Percentiles rank a stretch among this genome's conserved stretches.
Conservation (phyloP, 1,284 basidiomycete species). For the Butyriboletus appendiculatus region DNA sequence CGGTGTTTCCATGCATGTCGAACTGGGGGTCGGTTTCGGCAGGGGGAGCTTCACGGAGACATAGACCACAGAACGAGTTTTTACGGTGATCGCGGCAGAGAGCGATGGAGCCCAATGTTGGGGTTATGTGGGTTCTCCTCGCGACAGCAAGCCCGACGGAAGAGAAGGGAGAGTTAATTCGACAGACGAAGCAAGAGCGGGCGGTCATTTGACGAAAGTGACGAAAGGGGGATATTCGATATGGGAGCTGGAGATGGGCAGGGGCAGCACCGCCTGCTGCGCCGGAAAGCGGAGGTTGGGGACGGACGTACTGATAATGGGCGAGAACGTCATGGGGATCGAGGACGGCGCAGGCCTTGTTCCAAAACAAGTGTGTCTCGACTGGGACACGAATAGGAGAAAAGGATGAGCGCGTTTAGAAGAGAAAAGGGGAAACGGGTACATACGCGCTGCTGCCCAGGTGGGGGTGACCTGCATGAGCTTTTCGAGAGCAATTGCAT, state of each 20-base stretch:
- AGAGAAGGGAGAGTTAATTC: constrained; percentile 59
- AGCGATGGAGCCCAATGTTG: constrained; percentile 46
- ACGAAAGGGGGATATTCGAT: constrained; percentile 41
- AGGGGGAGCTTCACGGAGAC: constrained; percentile 58
- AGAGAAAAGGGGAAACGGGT: not conserved
- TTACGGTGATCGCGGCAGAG: constrained; percentile 68
- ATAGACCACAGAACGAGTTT: constrained; percentile 62
- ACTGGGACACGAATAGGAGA: constrained; percentile 27
- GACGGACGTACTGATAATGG: constrained; percentile 35
- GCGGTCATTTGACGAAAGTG: constrained; percentile 45
- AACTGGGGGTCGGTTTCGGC: constrained; percentile 44
- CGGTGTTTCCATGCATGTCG: constrained; percentile 32
- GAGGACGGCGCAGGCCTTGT: constrained; percentile 44
- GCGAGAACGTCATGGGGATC: constrained; percentile 47
- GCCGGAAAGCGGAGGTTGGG: constrained; percentile 25
- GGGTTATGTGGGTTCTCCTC: constrained; percentile 45
- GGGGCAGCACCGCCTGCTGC: constrained; percentile 23
- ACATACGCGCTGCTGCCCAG: constrained; percentile 50
- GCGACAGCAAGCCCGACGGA: constrained; percentile 49
- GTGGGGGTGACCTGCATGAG: constrained; percentile 53
- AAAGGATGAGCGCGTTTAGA: constrained; percentile 10
- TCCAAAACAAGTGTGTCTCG: constrained; percentile 51
- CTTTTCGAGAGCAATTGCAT: constrained; percentile 59
- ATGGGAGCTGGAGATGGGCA: constrained; percentile 21
- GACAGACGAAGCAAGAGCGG: constrained; percentile 63